These are phyloP conservation scores for Trichoderma reesei DNA, from an alignment of 495 filamentous ascomycete species.

Conservation along the genomic window DNA sequence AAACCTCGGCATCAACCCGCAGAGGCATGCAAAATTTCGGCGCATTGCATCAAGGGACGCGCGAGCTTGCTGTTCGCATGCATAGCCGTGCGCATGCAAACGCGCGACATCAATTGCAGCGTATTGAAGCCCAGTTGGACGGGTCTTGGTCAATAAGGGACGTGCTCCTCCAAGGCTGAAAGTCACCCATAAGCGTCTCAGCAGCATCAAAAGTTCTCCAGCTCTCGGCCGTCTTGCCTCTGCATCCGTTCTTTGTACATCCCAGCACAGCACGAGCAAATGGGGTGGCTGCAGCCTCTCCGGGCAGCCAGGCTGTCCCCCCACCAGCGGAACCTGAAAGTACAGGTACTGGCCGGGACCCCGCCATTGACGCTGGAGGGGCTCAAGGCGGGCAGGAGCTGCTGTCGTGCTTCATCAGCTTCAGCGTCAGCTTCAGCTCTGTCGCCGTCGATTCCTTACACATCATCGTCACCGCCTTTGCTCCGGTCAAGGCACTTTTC, in stretches of 20 bases:
- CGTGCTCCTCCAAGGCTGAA: too few species aligned
- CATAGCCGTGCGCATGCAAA: background rate
- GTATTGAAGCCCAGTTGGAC: too few species aligned
- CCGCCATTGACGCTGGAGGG: background rate
- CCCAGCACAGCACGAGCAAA: background rate
- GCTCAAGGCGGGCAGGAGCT: background rate
- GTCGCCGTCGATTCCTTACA: background rate
- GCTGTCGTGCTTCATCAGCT: background rate
- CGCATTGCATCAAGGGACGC: background rate
- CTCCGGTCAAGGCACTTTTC: too few species aligned
- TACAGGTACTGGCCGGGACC: background rate
- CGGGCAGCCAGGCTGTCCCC: background rate
- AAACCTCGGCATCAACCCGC: too few species aligned
- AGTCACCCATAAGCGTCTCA: too few species aligned
- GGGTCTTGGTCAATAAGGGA: too few species aligned
- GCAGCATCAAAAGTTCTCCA: background rate
- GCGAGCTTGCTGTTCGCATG: background rate
- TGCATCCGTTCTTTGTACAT: too few species aligned
- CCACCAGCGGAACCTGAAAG: background rate
- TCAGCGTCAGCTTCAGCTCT: background rate
- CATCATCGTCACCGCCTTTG: background rate
- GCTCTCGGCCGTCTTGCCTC: background rate
- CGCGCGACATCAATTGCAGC: too few species aligned
- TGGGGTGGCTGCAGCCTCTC: constrained; percentile 9
- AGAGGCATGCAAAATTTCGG: background rate